Evolutionary conservation across 202 grass and related monocot species (phyloP), one percentile per base, ranked within the genome.

Genomic region (Zizania palustris): DNA sequence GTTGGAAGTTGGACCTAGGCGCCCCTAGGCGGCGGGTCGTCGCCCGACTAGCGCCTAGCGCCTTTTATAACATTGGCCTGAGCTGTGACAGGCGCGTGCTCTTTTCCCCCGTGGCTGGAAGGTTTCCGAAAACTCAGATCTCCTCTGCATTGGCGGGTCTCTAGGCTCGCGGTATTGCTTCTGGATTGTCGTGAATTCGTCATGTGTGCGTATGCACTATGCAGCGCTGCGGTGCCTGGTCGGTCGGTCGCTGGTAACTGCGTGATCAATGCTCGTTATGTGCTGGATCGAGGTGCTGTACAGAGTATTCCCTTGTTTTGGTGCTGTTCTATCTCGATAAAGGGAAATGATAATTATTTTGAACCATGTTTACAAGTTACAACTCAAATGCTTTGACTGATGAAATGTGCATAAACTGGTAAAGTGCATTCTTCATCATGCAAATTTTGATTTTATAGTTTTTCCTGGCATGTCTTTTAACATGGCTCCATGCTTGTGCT

Each of bases 381-480:
- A 9, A 7, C 11, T 70, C 22, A 48, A 11, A 39, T 16, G 7
- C 38, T 6, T 37, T 34, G 41, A 48, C 15, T 72, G 11, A 53
- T 77, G 51, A 82, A 72, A 11, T 22, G 13, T 48, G 72, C 5
- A 35, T 54, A 64, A 45, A 51, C 28, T 60, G 4, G 41, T 10
- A 15, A 63, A 3, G 5, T 35, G 39, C 35, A 59, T 44, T 4
- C 21, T 11, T 50, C 14, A 18, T 37, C 44, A n/a, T 45, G 14
- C 12, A 16, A 70, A 41, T 11, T 38, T 71, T 50, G 7, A 65
- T 40, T 19, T 55, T 3, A 7, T 49, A 49, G 45, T 49, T 20
- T 55, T 55, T 55, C 19, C 1, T 11, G 36, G 49, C 1, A 41
- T 71, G 42, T 6, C 33, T 68, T 63, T 10, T 56, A 18, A 33